A percentile compares a stretch with the other conserved stretches of the same genome.
phyloP scores from a whole-genome alignment of 441 rosid species.

The Aleurites moluccanus region DNA sequence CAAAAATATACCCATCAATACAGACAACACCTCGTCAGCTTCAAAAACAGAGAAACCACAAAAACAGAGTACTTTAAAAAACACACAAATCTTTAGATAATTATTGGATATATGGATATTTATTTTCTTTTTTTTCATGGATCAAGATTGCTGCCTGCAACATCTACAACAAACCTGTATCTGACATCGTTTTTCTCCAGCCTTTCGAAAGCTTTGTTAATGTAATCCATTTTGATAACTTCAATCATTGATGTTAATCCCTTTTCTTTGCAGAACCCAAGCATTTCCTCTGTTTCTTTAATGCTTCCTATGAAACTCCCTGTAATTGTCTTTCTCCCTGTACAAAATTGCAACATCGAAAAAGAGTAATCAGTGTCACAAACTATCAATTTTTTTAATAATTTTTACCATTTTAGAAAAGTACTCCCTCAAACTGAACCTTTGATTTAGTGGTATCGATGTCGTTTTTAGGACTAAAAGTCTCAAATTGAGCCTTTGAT shows the following conservation, averaged over 20 bases:
- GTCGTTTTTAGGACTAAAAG: too few relatives aligned
- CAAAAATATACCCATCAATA: neutral
- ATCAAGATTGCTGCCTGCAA: constrained; percentile 69
- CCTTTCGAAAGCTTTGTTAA: constrained; percentile 69
- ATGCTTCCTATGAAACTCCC: constrained; percentile 84
- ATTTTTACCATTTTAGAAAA: neutral
- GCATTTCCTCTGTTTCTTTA: constrained; percentile 88
- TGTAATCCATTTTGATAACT: constrained; percentile 55
- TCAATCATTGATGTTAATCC: constrained; percentile 62
- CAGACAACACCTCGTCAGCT: too few relatives aligned
- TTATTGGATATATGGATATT: too few relatives aligned
- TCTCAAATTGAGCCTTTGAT: too few relatives aligned
- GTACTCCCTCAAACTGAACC: too few relatives aligned
- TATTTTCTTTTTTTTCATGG: constrained; percentile 7
- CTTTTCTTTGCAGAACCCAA: constrained; percentile 67
- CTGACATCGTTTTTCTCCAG: constrained; percentile 74
- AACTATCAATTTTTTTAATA: too few relatives aligned
- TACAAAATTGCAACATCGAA: neutral
- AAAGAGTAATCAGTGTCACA: neutral
- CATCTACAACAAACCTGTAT: constrained; percentile 79
- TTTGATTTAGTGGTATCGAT: too few relatives aligned
- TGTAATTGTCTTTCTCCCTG: constrained; percentile 68
- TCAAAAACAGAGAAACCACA: too few relatives aligned
- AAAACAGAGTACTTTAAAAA: too few relatives aligned
- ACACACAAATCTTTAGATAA: too few relatives aligned